A percentile compares a stretch with the other conserved stretches of the same genome.
Conservation (phyloP, 2,329 filamentous ascomycete species). For the Fusarium ramigenum region DNA sequence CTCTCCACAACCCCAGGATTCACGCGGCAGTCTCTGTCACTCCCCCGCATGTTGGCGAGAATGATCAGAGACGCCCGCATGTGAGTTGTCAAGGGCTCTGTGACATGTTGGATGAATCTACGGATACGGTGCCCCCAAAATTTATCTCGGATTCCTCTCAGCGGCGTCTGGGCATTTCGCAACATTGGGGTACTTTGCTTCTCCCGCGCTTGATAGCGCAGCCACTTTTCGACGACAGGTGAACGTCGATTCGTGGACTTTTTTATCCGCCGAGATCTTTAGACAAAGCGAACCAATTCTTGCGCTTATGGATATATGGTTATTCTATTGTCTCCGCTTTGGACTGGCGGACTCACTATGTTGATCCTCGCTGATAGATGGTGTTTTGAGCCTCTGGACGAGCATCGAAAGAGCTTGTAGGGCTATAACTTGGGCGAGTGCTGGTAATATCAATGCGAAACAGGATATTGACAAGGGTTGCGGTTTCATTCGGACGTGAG, state of each 20-base stretch:
- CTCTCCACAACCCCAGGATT: slow-evolving; percentile 39
- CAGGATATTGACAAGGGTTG: slow-evolving; percentile 1
- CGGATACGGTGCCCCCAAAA: slow-evolving; percentile 25
- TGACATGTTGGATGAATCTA: slow-evolving; percentile 7
- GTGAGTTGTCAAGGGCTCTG: not conserved
- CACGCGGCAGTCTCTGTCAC: slow-evolving; percentile 23
- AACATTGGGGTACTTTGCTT: not conserved
- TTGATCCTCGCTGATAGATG: not conserved
- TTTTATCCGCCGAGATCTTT: slow-evolving; percentile 18
- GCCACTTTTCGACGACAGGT: slow-evolving; percentile 8
- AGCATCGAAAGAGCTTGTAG: not conserved
- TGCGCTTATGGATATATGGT: slow-evolving; percentile 1
- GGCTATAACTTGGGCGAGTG: not conserved
- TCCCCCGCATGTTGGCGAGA: slow-evolving; percentile 30
- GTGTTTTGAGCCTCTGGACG: not conserved
- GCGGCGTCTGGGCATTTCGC: slow-evolving; percentile 14
- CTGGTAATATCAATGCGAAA: not conserved
- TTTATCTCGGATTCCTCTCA: not conserved
- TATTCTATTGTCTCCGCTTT: not conserved
- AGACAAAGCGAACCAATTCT: not conserved
- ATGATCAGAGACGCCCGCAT: slow-evolving; percentile 15
- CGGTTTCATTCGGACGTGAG: slow-evolving; percentile 16
- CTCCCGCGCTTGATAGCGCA: slow-evolving; percentile 1
- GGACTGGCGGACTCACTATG: not conserved
- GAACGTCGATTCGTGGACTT: slow-evolving; percentile 37